A percentile compares a stretch with the other conserved stretches of the same genome.
Conservation (phyloP, 2,329 filamentous ascomycete species). For the Fusarium brachygibbosum region DNA sequence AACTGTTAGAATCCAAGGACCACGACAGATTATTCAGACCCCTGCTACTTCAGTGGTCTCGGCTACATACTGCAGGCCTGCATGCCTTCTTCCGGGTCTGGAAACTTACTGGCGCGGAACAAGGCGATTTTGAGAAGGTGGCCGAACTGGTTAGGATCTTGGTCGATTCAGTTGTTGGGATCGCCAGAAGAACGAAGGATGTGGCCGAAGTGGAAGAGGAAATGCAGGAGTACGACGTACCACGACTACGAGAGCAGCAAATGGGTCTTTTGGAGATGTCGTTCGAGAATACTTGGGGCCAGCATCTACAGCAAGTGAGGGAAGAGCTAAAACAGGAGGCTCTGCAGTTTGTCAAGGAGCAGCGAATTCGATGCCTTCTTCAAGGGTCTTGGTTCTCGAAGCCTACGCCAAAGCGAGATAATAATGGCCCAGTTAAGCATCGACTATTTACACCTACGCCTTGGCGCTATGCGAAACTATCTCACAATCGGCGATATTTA, state of each 20-base stretch:
- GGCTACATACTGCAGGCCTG: constrained; percentile 86
- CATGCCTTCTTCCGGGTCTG: constrained; percentile 92
- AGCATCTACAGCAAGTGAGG: constrained; percentile 89
- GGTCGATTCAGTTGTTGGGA: constrained; percentile 88
- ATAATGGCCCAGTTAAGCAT: constrained; percentile 52
- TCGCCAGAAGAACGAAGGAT: constrained; percentile 84
- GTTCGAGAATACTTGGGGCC: constrained; percentile 95
- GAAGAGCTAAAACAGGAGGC: constrained; percentile 93
- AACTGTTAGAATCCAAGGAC: constrained; percentile 80
- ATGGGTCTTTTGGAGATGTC: constrained; percentile 93
- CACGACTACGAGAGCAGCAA: constrained; percentile 83
- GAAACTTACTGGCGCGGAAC: constrained; percentile 87
- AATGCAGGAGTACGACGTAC: constrained; percentile 84
- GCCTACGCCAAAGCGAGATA: constrained; percentile 58
- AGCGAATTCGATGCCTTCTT: constrained; percentile 89
- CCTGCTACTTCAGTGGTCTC: constrained; percentile 91
- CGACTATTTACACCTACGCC: constrained; percentile 65
- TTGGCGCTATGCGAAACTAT: constrained; percentile 89
- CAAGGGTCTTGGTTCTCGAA: constrained; percentile 88
- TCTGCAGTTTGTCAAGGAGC: constrained; percentile 96
- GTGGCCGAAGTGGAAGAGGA: constrained; percentile 91
- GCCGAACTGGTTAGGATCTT: constrained; percentile 91
- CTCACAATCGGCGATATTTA: constrained; percentile 89
- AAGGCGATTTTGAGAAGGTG: constrained; percentile 93
- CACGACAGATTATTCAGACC: constrained; percentile 91